Evolutionary conservation across 805 yeast species (phyloP).

Genomic region (Myxozyma vanderwaltii): DNA sequence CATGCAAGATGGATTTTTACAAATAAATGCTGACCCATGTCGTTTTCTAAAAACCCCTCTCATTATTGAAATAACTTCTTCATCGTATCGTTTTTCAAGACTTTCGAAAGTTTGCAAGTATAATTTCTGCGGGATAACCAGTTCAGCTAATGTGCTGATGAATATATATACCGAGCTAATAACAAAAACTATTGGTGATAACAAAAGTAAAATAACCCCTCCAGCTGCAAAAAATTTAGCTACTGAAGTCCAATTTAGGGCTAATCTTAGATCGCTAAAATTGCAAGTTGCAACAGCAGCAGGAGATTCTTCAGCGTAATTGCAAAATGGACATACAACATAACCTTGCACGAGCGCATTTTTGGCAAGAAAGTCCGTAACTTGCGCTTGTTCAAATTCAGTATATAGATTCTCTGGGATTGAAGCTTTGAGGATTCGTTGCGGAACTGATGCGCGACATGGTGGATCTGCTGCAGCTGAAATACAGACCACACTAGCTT

Average conservation of each 20-base stretch:
- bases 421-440: slow-evolving; percentile 17
- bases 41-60: slow-evolving; percentile 26
- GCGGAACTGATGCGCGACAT: slow-evolving; percentile 20
- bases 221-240: slow-evolving; percentile 6
- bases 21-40: slow-evolving; percentile 27
- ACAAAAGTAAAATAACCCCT: not conserved
- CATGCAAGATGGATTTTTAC: slow-evolving; percentile 27
- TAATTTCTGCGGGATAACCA: not conserved
- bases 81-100: slow-evolving; percentile 6
- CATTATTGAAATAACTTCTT: slow-evolving; percentile 7
- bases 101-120: slow-evolving; percentile 9
- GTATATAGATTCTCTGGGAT: slow-evolving; percentile 12
- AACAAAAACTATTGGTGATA: not conserved
- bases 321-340: slow-evolving; percentile 31
- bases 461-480: slow-evolving; percentile 27
- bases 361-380: slow-evolving; percentile 18
- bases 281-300: slow-evolving; percentile 18
- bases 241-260: slow-evolving; percentile 3
- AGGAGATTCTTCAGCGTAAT: slow-evolving; percentile 26
- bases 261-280: slow-evolving; percentile 1
- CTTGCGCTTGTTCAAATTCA: slow-evolving; percentile 27
- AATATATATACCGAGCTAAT: not conserved
- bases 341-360: slow-evolving; percentile 11
- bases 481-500: slow-evolving; percentile 25
- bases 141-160: not conserved